These are phyloP conservation scores for Breviolum minutum DNA, from an alignment of 73 alveolate genomes.

Conservation along the genomic window DNA sequence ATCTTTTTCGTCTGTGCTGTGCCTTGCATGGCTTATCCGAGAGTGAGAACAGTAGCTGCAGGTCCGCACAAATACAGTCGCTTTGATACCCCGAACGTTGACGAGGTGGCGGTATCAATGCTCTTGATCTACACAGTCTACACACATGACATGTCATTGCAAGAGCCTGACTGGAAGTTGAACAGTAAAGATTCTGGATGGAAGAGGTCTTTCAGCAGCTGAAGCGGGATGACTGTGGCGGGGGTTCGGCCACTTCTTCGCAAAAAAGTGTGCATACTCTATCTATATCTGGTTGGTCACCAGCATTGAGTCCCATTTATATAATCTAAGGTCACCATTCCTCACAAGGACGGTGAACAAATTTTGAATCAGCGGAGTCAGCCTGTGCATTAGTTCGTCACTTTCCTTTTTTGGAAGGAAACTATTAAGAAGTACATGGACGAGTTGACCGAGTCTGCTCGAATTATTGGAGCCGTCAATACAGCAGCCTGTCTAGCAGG, in stretches of 20 bases:
- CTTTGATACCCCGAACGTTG: constrained; percentile 44
- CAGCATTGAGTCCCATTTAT: neutral
- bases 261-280: neutral
- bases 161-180: no score
- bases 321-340: constrained; percentile 58
- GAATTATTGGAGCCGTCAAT: constrained; percentile 83
- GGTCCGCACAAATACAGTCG: constrained; percentile 75
- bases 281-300: no score
- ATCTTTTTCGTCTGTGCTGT: neutral
- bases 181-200: no score
- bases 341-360: constrained; percentile 67
- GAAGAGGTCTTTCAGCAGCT: constrained; percentile 17
- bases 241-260: constrained; percentile 49
- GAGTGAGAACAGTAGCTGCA: neutral
- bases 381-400: no score
- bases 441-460: constrained; percentile 75
- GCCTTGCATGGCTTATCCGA: neutral
- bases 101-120: constrained; percentile 12
- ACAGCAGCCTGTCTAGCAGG: constrained; percentile 12
- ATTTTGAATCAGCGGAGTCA: neutral
- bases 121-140: neutral
- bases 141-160: neutral
- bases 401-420: neutral
- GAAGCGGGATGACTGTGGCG: constrained; percentile 51
- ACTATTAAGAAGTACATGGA: constrained; percentile 66